These are phyloP conservation scores for Phytopythium boreale DNA, from an alignment of 352 stramenopile species.

Conservation along the genomic window DNA sequence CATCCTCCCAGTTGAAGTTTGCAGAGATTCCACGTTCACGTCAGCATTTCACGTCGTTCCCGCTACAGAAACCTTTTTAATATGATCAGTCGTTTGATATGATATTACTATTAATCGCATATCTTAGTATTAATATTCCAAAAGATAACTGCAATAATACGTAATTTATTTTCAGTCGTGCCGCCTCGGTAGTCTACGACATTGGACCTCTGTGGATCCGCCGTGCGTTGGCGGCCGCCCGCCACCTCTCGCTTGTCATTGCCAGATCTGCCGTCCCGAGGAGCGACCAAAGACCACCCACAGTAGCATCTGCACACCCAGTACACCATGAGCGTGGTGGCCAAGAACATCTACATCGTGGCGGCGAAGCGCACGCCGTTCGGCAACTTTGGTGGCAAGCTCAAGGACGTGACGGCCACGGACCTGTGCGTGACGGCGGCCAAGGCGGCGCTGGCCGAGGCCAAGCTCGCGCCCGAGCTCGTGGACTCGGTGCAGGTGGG, in stretches of 20 bases:
- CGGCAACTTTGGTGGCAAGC: constrained; percentile 91
- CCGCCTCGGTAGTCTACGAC: too few species aligned
- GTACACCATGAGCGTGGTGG: constrained; percentile 27
- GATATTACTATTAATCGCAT: not conserved
- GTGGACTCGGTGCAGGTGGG: constrained; percentile 95
- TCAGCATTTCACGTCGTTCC: constrained; percentile 17
- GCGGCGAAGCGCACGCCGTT: constrained; percentile 96
- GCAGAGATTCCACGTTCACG: constrained; percentile 11
- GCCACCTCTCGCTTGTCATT: not conserved
- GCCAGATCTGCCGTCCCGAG: not conserved
- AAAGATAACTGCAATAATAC: too few species aligned
- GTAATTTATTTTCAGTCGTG: too few species aligned
- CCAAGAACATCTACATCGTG: constrained; percentile 94
- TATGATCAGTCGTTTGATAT: too few species aligned
- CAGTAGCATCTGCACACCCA: not conserved
- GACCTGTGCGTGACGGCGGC: constrained; percentile 88
- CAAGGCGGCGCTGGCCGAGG: constrained; percentile 77
- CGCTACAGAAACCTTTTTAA: not conserved
- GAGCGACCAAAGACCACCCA: constrained; percentile 3
- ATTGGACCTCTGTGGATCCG: not conserved
- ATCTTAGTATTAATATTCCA: too few species aligned
- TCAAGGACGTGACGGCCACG: constrained; percentile 92
- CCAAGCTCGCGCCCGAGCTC: constrained; percentile 79
- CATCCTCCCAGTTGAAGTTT: constrained; percentile 12
- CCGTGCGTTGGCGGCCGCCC: not conserved